Evolutionary conservation across 345 rosid species (phyloP).

Genomic region (Anastatica hierochuntica): DNA sequence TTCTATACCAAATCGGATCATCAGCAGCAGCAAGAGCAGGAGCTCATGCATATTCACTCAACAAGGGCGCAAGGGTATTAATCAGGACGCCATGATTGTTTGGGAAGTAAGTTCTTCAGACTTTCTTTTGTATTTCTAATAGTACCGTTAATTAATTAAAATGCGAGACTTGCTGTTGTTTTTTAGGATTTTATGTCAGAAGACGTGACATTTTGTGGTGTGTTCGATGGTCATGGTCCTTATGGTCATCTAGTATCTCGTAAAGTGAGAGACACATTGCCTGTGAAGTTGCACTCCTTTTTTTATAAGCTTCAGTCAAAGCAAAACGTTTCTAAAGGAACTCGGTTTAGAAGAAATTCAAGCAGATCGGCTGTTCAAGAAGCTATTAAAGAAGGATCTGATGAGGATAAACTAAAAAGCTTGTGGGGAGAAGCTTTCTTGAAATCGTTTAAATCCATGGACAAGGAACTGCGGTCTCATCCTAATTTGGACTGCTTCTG

Average conservation of each 20-base stretch:
- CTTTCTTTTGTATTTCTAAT: not conserved
- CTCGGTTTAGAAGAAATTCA: too few species aligned
- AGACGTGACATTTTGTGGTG: constrained; percentile 86
- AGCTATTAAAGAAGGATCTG: too few species aligned
- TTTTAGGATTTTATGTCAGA: constrained; percentile 82
- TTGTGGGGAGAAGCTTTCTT: constrained; percentile 88
- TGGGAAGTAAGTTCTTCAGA: constrained; percentile 90
- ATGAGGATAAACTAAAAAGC: constrained; percentile 39
- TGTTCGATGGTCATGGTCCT: constrained; percentile 99
- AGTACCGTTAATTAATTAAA: too few species aligned
- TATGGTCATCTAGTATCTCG: constrained; percentile 97
- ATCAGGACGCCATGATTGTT: constrained; percentile 96
- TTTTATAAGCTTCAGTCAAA: constrained; percentile 42
- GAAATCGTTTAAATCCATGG: constrained; percentile 91
- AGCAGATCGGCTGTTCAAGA: constrained; percentile 43
- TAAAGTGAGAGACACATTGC: constrained; percentile 88
- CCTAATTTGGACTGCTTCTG: constrained; percentile 97
- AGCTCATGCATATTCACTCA: constrained; percentile 89
- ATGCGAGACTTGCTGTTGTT: constrained; percentile 1
- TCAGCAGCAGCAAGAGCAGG: constrained; percentile 71
- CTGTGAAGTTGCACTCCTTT: constrained; percentile 60
- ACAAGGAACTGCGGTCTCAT: constrained; percentile 87
- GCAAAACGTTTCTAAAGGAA: constrained; percentile 45
- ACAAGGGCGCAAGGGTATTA: constrained; percentile 95
- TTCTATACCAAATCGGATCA: constrained; percentile 65